These are phyloP conservation scores for Plasmodium inui DNA, from an alignment of 169 alveolate species.

Conservation along the genomic window DNA sequence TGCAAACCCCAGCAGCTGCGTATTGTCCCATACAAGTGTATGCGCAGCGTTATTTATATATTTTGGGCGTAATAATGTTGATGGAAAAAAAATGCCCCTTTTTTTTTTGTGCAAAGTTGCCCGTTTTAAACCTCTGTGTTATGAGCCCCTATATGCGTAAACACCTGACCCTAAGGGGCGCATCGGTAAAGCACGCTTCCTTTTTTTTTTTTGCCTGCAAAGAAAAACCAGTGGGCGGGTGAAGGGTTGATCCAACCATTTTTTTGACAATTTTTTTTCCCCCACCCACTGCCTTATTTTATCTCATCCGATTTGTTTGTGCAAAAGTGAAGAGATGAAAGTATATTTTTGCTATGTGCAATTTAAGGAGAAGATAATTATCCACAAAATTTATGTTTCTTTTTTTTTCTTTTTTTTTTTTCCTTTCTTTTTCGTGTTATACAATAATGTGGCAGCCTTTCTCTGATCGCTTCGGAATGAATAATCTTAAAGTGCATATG, in stretches of 20 bases:
- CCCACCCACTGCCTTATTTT: not conserved
- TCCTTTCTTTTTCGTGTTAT: not conserved
- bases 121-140: not conserved
- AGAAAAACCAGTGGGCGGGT: not conserved
- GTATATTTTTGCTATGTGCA: not conserved
- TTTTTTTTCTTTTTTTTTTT: too few relatives aligned
- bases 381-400: not conserved
- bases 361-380: not conserved
- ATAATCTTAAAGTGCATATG: not conserved
- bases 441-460: not conserved
- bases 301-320: not conserved
- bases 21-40: not conserved
- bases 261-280: not conserved
- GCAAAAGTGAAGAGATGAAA: not conserved
- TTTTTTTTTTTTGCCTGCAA: too few relatives aligned
- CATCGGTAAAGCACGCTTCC: not conserved
- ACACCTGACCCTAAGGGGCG: not conserved
- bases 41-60: not conserved
- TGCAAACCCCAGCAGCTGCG: not conserved
- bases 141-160: not conserved
- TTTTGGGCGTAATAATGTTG: not conserved
- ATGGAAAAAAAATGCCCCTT: not conserved
- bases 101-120: not conserved
- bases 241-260: not conserved
- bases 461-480: not conserved